These are phyloP conservation scores for Zychaea mexicana DNA, from an alignment of 371 early-diverging fungal species.

Conservation along the genomic window DNA sequence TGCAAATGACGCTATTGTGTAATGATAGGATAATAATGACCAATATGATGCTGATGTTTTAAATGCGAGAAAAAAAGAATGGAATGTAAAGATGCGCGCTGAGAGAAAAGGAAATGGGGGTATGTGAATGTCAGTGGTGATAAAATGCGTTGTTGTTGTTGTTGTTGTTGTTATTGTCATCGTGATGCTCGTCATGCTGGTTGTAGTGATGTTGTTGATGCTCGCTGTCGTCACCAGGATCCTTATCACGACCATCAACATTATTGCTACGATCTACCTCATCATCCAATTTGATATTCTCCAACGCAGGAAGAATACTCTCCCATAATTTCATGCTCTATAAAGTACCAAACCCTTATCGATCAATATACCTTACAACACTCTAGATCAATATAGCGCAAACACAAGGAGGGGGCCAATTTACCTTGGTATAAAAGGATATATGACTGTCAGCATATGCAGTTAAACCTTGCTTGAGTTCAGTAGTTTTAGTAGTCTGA, in stretches of 20 bases:
- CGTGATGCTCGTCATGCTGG: too few species aligned
- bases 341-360: background rate
- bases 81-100: too few species aligned
- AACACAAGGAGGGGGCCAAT: too few species aligned
- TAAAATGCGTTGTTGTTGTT: background rate
- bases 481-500: slow-evolving; percentile 71
- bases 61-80: too few species aligned
- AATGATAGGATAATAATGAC: too few species aligned
- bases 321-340: slow-evolving; percentile 18
- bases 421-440: slow-evolving; percentile 61
- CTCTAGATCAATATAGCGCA: too few species aligned
- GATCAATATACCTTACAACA: too few species aligned
- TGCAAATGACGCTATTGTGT: too few species aligned
- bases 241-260: too few species aligned
- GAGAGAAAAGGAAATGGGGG: background rate
- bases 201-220: background rate
- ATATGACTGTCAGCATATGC: slow-evolving; percentile 80
- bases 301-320: slow-evolving; percentile 16
- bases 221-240: background rate
- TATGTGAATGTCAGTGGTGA: background rate
- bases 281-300: slow-evolving; percentile 14
- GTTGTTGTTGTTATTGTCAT: too few species aligned
- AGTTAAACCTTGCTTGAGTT: slow-evolving; percentile 75
- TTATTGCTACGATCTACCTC: too few species aligned
- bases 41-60: too few species aligned